Base-by-base conservation (phyloP, 305 asterid genomes). In the Fraxinus paxiana region DNA sequence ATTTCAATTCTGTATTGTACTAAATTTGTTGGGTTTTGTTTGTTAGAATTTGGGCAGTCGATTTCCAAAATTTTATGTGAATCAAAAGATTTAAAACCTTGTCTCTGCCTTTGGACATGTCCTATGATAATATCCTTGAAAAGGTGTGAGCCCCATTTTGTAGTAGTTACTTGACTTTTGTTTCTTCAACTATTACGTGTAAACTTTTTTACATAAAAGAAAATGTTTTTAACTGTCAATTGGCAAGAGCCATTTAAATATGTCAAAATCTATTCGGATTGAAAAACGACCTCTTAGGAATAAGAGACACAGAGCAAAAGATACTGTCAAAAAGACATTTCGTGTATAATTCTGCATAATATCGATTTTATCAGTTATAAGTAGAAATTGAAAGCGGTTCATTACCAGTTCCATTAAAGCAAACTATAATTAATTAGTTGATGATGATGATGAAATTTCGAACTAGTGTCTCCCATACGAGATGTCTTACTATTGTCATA, bases 1-100 rank as follows among this genome's bases (percentile, higher is more conserved):
- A 82, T 83, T 37, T 74, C 86, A 79, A 65, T 46, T 43, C 59
- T 78, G 72, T 82, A 74, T 76, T 37, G 85, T 82, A 63, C 76
- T 76, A 56, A 46, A 65, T 89, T 82, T 88, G 91, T 87, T 85
- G 51, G 73, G 75, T 87, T 73, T 22, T 84, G 20, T 81, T 88
- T 90, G 90, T 83, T 79, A 81, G 84, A 81, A 71, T 81, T 77
- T 72, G 77, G 61, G 54, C 74, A 72, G 48, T 43, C 73, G 22
- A 72, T 79, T 79, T 67, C 43, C 26, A 80, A 74, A 79, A 74
- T 77, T 72, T 80, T 33, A 31, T 77, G 48, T 35, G 81, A 85
- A 54, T 69, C 1, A 54, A 24, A 37, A 77, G 77, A 51, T 84
- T 82, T 81, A 67, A 69, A 73, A 69, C 30, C 34, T 76, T 75